Percentiles rank a stretch among this genome's conserved stretches.
These are phyloP conservation scores for Calonectria ilicicola DNA, from an alignment of 2,329 filamentous ascomycete species.

Conservation along the genomic window DNA sequence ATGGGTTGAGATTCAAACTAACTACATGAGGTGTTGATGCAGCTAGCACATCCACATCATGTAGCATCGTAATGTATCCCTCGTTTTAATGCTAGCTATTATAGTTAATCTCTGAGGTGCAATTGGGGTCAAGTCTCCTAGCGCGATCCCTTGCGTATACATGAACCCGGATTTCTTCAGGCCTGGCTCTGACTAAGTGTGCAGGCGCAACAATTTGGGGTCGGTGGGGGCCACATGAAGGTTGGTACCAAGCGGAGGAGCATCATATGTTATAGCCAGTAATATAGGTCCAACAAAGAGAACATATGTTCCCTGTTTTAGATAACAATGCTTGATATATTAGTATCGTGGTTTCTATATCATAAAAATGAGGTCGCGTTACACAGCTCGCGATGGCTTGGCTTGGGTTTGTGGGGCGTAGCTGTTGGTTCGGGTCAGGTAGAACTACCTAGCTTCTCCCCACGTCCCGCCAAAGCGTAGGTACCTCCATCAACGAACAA, in stretches of 20 bases:
- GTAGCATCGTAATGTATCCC: not conserved
- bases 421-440: not conserved
- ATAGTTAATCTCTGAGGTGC: too few relatives aligned
- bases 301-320: not conserved
- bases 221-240: not conserved
- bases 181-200: not conserved
- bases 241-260: not conserved
- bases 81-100: not conserved
- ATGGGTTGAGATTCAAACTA: not conserved
- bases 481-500: conserved; percentile 3
- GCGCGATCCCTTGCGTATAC: not conserved
- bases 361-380: not conserved
- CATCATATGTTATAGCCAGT: too few relatives aligned
- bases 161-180: not conserved
- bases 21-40: not conserved
- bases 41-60: not conserved
- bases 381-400: not conserved
- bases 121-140: too few relatives aligned
- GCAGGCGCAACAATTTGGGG: not conserved
- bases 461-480: not conserved
- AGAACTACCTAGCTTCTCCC: not conserved
- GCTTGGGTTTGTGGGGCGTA: conserved; percentile 6
- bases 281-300: not conserved
- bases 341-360: not conserved
- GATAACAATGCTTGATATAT: not conserved